A percentile compares a stretch with the other conserved stretches of the same genome.
phyloP scores from a whole-genome alignment of 495 filamentous ascomycete genomes.

The Talaromyces stipitatus region DNA sequence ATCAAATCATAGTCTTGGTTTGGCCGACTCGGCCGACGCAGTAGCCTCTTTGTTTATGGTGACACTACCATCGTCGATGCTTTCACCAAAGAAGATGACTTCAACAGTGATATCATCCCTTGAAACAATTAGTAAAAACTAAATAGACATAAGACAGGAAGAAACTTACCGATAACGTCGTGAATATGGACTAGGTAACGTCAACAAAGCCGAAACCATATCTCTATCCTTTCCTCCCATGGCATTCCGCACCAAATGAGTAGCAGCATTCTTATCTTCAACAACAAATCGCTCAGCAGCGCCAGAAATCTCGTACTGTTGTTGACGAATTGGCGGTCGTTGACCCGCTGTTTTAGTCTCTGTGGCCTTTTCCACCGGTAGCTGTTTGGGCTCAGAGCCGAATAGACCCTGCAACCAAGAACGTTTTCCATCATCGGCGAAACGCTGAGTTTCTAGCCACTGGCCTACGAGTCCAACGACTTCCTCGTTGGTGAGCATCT shows the following conservation, averaged over 20 bases:
- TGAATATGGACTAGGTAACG: slow-evolving; percentile 83
- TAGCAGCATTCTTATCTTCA: slow-evolving; percentile 93
- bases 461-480: slow-evolving; percentile 93
- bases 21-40: slow-evolving; percentile 45
- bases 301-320: slow-evolving; percentile 69
- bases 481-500: slow-evolving; percentile 98
- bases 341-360: slow-evolving; percentile 48
- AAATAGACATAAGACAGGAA: not conserved
- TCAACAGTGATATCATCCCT: slow-evolving; percentile 96
- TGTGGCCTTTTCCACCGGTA: slow-evolving; percentile 44
- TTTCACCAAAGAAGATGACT: slow-evolving; percentile 95
- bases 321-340: slow-evolving; percentile 69
- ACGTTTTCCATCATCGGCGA: slow-evolving; percentile 29
- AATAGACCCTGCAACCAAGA: slow-evolving; percentile 46
- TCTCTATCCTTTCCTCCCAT: slow-evolving; percentile 90
- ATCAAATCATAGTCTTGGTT: slow-evolving; percentile 48
- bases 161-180: slow-evolving; percentile 70
- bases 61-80: slow-evolving; percentile 64
- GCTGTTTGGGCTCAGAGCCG: slow-evolving; percentile 29
- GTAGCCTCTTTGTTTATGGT: slow-evolving; percentile 81
- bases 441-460: slow-evolving; percentile 78
- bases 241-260: slow-evolving; percentile 92
- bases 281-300: slow-evolving; percentile 77
- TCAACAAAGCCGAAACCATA: slow-evolving; percentile 89
- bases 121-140: slow-evolving; percentile 9